phyloP scores from a whole-genome alignment of 2,329 filamentous ascomycete genomes.

The Phyllosticta citribraziliensis region DNA sequence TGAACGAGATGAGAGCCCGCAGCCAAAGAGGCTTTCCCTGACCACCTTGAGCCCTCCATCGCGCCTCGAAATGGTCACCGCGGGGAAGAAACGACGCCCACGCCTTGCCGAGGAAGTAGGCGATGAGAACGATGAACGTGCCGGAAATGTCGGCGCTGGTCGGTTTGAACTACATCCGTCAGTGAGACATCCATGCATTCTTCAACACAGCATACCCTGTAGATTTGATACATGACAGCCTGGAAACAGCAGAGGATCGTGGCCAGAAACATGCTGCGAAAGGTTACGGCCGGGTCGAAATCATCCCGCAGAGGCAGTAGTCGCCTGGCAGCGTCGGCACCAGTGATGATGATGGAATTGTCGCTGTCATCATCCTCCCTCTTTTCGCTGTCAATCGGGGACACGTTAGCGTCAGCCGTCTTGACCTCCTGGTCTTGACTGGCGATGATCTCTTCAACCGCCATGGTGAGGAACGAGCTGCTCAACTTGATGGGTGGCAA shows the following conservation, averaged over 20 bases:
- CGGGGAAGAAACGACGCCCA: conserved; percentile 42
- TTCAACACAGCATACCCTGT: too few relatives aligned
- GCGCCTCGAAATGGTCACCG: conserved; percentile 40
- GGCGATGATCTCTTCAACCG: too few relatives aligned
- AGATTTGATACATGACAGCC: conserved; percentile 48
- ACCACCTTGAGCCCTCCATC: conserved; percentile 36
- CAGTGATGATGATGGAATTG: conserved; percentile 42
- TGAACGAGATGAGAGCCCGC: conserved; percentile 35
- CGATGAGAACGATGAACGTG: conserved; percentile 49
- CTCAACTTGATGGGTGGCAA: too few relatives aligned
- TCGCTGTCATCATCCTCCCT: conserved; percentile 16
- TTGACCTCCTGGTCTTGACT: background rate
- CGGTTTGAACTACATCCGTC: conserved; percentile 40
- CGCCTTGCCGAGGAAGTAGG: conserved; percentile 45
- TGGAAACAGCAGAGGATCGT: conserved; percentile 43
- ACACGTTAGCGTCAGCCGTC: background rate
- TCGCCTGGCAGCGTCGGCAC: conserved; percentile 40
- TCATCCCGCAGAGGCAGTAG: conserved; percentile 46
- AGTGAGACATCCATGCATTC: too few relatives aligned
- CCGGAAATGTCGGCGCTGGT: conserved; percentile 40
- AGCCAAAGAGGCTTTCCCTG: conserved; percentile 36
- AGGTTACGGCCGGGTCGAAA: conserved; percentile 41
- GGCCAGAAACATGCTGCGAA: conserved; percentile 44
- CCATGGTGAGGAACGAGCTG: too few relatives aligned
- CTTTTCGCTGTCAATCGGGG: background rate